Conservation (phyloP, 2,329 filamentous ascomycete genomes). For the Lecanicillium sp. region DNA sequence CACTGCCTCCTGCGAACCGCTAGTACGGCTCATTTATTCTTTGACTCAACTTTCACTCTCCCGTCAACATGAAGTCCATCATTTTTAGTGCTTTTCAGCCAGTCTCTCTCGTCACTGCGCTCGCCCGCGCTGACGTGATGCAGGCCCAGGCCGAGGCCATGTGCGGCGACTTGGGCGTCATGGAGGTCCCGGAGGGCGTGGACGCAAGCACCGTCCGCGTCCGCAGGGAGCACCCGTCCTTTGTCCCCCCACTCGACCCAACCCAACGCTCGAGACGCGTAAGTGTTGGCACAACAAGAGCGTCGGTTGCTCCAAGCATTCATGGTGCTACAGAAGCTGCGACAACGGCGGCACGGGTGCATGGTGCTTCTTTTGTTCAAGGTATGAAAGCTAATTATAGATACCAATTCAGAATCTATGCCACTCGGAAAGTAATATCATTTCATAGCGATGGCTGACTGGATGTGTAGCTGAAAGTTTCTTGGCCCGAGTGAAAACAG, state of each 20-base stretch:
- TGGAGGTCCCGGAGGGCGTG: not conserved
- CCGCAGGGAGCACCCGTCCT: conserved; percentile 2
- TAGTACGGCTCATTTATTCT: too few species aligned
- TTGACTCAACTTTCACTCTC: too few species aligned
- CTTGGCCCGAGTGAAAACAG: too few species aligned
- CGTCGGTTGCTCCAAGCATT: not conserved
- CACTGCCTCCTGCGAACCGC: too few species aligned
- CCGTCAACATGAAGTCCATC: not conserved
- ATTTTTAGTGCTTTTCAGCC: not conserved
- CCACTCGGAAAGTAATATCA: too few species aligned
- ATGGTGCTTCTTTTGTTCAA: too few species aligned
- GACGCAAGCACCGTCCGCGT: not conserved
- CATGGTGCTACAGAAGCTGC: not conserved
- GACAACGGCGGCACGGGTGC: not conserved
- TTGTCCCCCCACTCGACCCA: not conserved
- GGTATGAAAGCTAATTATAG: too few species aligned
- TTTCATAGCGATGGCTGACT: too few species aligned
- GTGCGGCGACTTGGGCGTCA: conserved; percentile 3
- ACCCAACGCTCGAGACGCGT: not conserved
- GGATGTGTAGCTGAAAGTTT: too few species aligned
- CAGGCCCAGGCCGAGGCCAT: not conserved
- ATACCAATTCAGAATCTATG: too few species aligned
- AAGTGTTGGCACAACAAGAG: not conserved
- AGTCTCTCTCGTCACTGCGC: not conserved
- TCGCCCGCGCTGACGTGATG: not conserved